These are phyloP conservation scores for Curvularia eragrostidis DNA, from an alignment of 2,329 filamentous ascomycete genomes.

Conservation along the genomic window DNA sequence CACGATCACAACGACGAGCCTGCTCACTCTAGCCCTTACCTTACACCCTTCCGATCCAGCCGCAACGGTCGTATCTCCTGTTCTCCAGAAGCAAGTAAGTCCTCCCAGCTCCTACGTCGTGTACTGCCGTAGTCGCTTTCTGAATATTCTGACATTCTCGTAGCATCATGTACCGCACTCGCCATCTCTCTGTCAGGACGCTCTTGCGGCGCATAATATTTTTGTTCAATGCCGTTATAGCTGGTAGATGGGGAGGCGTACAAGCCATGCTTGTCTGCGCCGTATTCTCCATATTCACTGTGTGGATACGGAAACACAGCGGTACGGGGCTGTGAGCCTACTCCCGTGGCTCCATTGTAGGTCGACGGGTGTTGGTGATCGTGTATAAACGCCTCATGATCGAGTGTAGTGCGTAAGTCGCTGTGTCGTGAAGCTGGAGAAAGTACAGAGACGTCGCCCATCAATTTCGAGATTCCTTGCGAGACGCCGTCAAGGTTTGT, in stretches of 20 bases:
- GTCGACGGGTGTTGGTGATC: neutral
- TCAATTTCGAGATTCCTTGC: slow-evolving; percentile 16
- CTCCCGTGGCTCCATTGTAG: neutral
- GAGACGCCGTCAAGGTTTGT: slow-evolving; percentile 13
- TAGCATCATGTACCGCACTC: neutral
- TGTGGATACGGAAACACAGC: neutral
- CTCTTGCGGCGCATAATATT: neutral
- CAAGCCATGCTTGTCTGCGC: neutral
- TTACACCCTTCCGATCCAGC: neutral
- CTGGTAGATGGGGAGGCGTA: neutral
- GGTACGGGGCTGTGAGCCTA: neutral
- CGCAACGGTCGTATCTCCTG: neutral
- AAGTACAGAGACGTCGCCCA: neutral
- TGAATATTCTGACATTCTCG: neutral
- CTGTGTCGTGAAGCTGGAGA: neutral
- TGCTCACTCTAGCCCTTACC: neutral
- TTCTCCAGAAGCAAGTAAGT: neutral
- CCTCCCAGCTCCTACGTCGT: neutral
- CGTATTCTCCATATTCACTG: neutral
- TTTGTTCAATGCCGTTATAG: neutral
- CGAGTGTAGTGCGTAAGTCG: too few relatives aligned
- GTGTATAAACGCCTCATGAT: neutral
- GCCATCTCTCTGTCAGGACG: neutral
- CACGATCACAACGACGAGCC: too few relatives aligned
- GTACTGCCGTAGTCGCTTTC: slow-evolving; percentile 6